phyloP scores from a whole-genome alignment of 768 basidiomycete genomes.

The Russula dissimulans region DNA sequence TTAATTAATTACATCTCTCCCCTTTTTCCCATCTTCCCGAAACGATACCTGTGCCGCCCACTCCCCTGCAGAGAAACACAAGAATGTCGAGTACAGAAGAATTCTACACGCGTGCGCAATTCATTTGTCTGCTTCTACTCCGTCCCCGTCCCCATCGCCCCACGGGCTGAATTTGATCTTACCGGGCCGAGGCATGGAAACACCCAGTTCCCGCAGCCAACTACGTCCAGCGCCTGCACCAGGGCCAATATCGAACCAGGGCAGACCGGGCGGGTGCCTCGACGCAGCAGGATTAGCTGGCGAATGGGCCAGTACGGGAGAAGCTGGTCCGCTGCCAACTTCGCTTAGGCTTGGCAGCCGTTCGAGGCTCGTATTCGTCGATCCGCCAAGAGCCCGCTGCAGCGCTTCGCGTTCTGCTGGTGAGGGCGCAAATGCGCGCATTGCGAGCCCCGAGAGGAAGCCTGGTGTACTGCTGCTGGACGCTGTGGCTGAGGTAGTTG shows the following conservation, averaged over 20 bases:
- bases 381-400: conserved; percentile 67
- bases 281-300: neutral
- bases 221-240: conserved; percentile 36
- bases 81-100: conserved; percentile 3
- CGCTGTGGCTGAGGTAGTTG: neutral
- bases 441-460: conserved; percentile 30
- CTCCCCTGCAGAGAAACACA: neutral
- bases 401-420: conserved; percentile 81
- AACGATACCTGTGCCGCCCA: neutral
- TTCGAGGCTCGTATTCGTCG: conserved; percentile 67
- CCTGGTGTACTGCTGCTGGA: neutral
- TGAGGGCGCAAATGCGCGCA: conserved; percentile 83
- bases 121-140: conserved; percentile 10
- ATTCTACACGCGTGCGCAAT: neutral
- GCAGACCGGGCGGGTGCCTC: conserved; percentile 20
- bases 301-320: conserved; percentile 47
- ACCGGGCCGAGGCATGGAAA: conserved; percentile 48
- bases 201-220: conserved; percentile 42
- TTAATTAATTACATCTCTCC: neutral
- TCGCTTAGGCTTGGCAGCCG: conserved; percentile 71
- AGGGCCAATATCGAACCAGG: conserved; percentile 8
- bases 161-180: conserved; percentile 76
- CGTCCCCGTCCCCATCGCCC: conserved; percentile 55
- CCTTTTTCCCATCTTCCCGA: neutral
- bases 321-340: conserved; percentile 63